phyloP scores from a whole-genome alignment of 2,329 filamentous ascomycete species.

The Tetracladium maxilliforme region DNA sequence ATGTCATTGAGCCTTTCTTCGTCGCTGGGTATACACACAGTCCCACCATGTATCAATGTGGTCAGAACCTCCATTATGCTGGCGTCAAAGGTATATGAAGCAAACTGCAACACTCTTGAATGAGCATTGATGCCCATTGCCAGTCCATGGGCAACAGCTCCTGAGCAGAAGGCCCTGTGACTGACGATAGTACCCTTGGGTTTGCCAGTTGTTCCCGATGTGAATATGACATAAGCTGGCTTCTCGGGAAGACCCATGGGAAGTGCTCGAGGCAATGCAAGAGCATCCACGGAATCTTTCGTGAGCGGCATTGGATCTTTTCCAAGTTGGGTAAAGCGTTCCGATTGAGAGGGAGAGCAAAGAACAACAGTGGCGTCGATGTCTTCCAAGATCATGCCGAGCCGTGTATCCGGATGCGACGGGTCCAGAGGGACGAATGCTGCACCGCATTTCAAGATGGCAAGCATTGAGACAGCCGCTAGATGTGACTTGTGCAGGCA shows the following conservation, averaged over 20 bases:
- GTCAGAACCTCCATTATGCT: slow-evolving; percentile 19
- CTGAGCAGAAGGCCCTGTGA: slow-evolving; percentile 8
- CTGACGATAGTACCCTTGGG: slow-evolving; percentile 1
- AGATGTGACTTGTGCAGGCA: slow-evolving; percentile 9
- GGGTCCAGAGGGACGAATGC: slow-evolving; percentile 12
- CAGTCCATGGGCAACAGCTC: no score
- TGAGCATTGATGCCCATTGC: no score
- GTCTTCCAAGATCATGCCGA: neutral
- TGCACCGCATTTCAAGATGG: slow-evolving; percentile 7
- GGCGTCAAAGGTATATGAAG: slow-evolving; percentile 23
- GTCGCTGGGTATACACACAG: slow-evolving; percentile 22
- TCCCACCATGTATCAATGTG: slow-evolving; percentile 19
- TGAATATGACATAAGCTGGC: slow-evolving; percentile 7
- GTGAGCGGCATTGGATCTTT: no score
- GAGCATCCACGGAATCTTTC: no score
- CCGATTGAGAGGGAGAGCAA: no score
- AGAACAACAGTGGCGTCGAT: no score
- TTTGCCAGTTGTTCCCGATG: slow-evolving; percentile 8
- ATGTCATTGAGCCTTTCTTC: slow-evolving; percentile 20
- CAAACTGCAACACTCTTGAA: slow-evolving; percentile 7
- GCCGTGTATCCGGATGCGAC: slow-evolving; percentile 5
- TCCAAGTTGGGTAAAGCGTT: no score
- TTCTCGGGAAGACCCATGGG: no score
- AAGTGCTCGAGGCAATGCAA: no score
- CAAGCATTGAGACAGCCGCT: slow-evolving; percentile 7